Evolutionary conservation across 2,329 filamentous ascomycete species (phyloP), one percentile per base, ranked within the genome.

Genomic region (Endoconidiophora laricicola): DNA sequence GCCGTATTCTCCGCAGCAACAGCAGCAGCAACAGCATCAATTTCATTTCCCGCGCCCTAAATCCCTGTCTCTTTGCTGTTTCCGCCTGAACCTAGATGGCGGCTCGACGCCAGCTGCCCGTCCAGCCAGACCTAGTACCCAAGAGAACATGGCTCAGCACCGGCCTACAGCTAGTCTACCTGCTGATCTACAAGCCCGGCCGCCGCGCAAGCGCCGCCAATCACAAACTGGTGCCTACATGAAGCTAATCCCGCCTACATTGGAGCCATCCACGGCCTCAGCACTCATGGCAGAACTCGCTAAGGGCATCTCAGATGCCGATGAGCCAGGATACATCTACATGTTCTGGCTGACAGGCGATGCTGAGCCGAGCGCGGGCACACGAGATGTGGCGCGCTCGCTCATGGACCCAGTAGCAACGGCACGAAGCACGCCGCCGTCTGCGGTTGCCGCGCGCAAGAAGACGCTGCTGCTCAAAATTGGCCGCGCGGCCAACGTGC

Each of bases 311-410:
- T 59, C 62, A 1, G 75, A 88, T 43, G 87, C 86, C 0, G 69
- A 76, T 20, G 85, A 93, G 57, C 70, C 82, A 10, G 91, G 91
- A 37, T 98, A 91, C 66, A 96, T 98, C 57, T 98, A 98, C 72
- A 94, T 98, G 64, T 98, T 96, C 71, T 95, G 90, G 87, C 73
- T 95, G 20, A 95, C 86, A 0, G 79, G 86, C 29, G 57, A 57
- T 4, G 38, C 20, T 14, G 51, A 53, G 14, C 41, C 46, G n/a
- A 10, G 26, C 26, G 20, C 36, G 24, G 46, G 46, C 4, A 41
- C 46, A 10, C 48, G 24, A 16, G 37, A 46, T 9, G 24, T 20
- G 14, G 44, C 44, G 3, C 42, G 48, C 16, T 53, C 51, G 6
- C 47, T 53, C 6, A 38, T 53, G 44, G 51, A 47, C 2, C 42